Base-by-base conservation (phyloP, 371 early-diverging fungal species). In the Rhizopus sp. region DNA sequence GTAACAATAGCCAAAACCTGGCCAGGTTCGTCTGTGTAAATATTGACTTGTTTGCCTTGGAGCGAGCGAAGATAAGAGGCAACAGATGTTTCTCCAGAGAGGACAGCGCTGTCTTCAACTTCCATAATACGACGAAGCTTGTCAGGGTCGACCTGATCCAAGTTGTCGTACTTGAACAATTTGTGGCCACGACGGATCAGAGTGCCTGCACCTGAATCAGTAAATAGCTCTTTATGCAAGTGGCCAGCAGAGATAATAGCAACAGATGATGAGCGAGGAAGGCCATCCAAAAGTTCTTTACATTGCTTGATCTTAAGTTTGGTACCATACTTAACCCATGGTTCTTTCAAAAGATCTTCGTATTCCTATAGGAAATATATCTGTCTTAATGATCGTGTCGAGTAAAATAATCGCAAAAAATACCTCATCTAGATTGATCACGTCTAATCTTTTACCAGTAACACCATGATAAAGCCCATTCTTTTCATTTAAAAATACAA, bases 321-420 rank as follows among this genome's bases (percentile, higher is more conserved):
- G 33, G 96, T 96, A 35, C 98, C 98, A 71, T 95, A 95, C 65
- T 85, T 86, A 49, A 96, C 96, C 98, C 98, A 98, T 29, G 93
- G 84, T 78, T 95, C 86, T 77, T 92, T 89, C 62, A 96, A 74
- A 55, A 94, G 75, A 52, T 84, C 89, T 30, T 93, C 95, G 58
- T 83, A 84, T 78, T 85, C 86, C 82, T 73, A 59, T 31, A 7
- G 23, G n/a, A 37, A 45, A 13, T 34, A 9, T 29, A 50, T 54
- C 35, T 23, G 23, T 23, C 2, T 23, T 23, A 23, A 23, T 23
- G 23, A 23, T 23, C 2, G 23, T 23, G 23, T 2, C 23, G 23
- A 23, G 23, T 2, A 23, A 23, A 23, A 23, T 23, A 23, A 23
- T 23, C 2, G 23, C 23, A 23, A 23, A 23, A 23, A 23, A 23